Evolutionary conservation across 352 stramenopile species (phyloP).

Genomic region (Phytophthora vignae): DNA sequence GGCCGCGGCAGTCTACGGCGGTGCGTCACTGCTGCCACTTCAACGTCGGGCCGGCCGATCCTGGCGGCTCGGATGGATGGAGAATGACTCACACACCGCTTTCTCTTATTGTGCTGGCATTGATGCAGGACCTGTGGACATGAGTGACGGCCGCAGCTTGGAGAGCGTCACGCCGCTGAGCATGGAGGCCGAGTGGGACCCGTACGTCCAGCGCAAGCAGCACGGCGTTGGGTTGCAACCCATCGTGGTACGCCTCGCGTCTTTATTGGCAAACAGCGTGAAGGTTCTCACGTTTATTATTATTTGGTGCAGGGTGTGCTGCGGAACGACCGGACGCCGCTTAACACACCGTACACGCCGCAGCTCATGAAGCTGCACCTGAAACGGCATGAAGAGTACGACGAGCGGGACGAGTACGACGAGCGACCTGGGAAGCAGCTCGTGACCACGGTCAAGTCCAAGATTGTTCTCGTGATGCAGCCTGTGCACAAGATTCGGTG

Average conservation of each 20-base stretch:
- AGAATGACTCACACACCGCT: constrained; percentile 10
- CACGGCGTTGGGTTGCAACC: constrained; percentile 53
- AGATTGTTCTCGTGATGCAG: constrained; percentile 44
- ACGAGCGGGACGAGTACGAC: constrained; percentile 41
- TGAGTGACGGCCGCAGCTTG: constrained; percentile 33
- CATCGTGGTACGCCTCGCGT: constrained; percentile 44
- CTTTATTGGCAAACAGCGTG: not conserved
- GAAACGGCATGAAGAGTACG: constrained; percentile 66
- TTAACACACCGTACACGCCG: constrained; percentile 88
- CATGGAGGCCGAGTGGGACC: constrained; percentile 61
- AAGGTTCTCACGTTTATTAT: not conserved
- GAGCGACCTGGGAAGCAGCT: constrained; percentile 40
- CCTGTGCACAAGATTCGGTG: constrained; percentile 63
- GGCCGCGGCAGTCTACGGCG: constrained; percentile 25
- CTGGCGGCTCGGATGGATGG: constrained; percentile 18
- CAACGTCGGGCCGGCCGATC: constrained; percentile 29
- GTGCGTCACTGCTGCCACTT: constrained; percentile 37
- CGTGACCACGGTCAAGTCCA: constrained; percentile 56
- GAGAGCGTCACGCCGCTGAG: constrained; percentile 45
- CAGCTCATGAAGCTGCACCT: constrained; percentile 87
- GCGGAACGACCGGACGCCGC: constrained; percentile 77
- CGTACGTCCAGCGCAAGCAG: constrained; percentile 60
- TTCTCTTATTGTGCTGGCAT: not conserved
- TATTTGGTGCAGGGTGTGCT: constrained; percentile 51
- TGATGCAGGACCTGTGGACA: constrained; percentile 25